A percentile compares a stretch with the other conserved stretches of the same genome.
phyloP scores from a whole-genome alignment of 768 basidiomycete genomes.

The Collybia nuda region DNA sequence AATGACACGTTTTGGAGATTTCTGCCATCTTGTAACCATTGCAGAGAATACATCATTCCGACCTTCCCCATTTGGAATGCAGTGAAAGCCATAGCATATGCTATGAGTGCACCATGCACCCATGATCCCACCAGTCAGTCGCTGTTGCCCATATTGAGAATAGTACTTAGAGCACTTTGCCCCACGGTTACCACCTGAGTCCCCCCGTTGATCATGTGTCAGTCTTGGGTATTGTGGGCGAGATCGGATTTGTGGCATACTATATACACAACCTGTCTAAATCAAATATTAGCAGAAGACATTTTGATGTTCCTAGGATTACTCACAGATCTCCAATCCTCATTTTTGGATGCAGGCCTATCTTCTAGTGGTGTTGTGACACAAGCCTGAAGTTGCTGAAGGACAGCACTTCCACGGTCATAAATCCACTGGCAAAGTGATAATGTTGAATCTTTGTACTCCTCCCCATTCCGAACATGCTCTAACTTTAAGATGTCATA shows the following conservation, averaged over 20 bases:
- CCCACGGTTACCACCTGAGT: neutral
- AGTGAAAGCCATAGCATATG: slow-evolving; percentile 21
- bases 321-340: neutral
- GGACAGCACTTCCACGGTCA: neutral
- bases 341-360: neutral
- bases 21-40: slow-evolving; percentile 25
- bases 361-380: neutral
- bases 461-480: neutral
- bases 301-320: too few relatives aligned
- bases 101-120: slow-evolving; percentile 21
- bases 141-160: neutral
- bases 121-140: too few relatives aligned
- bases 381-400: neutral
- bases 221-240: neutral
- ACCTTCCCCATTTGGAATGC: slow-evolving; percentile 15
- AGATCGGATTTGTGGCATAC: neutral
- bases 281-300: neutral
- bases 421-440: neutral
- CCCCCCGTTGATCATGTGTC: neutral
- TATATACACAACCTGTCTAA: slow-evolving; percentile 1
- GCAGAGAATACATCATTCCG: slow-evolving; percentile 14
- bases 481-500: neutral
- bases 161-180: slow-evolving; percentile 4
- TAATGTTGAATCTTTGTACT: neutral
- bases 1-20: slow-evolving; percentile 21